Conservation (phyloP, 495 filamentous ascomycete genomes). For the Penicillium odoratum region DNA sequence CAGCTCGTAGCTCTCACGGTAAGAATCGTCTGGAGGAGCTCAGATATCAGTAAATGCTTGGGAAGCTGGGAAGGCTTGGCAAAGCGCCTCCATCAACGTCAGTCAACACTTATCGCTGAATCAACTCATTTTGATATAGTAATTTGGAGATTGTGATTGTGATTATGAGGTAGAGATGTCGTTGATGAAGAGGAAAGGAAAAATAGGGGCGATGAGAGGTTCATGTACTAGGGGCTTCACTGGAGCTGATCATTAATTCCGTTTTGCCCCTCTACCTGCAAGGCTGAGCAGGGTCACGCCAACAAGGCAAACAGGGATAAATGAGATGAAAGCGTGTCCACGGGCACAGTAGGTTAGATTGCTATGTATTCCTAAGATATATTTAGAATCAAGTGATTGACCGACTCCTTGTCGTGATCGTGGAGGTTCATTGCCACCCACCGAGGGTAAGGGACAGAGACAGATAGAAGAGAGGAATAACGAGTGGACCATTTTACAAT, state of each 20-base stretch:
- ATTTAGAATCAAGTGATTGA: not conserved
- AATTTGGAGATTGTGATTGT: not conserved
- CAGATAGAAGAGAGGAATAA: constrained; percentile 7
- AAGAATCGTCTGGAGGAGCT: constrained; percentile 24
- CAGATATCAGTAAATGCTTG: constrained; percentile 8
- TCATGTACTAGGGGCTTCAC: constrained; percentile 1
- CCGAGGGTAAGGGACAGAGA: not conserved
- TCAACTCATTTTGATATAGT: constrained; percentile 18
- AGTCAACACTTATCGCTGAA: constrained; percentile 11
- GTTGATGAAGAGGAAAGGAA: not conserved
- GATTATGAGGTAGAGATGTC: not conserved
- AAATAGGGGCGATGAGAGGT: constrained; percentile 4
- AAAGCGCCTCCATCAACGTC: not conserved
- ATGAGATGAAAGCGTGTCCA: not conserved
- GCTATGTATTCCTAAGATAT: not conserved
- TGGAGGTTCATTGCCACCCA: not conserved
- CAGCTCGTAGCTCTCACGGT: no score
- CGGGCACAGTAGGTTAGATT: not conserved
- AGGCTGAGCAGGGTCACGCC: not conserved
- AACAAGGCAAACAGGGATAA: not conserved
- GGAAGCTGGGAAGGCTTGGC: constrained; percentile 1
- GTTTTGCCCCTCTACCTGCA: not conserved
- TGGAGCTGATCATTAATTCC: not conserved
- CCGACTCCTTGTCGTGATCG: not conserved
- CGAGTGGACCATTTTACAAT: constrained; percentile 21